A percentile compares a stretch with the other conserved stretches of the same genome.
phyloP scores from a whole-genome alignment of 139 green algal genomes.

The Chlorella sp. region DNA sequence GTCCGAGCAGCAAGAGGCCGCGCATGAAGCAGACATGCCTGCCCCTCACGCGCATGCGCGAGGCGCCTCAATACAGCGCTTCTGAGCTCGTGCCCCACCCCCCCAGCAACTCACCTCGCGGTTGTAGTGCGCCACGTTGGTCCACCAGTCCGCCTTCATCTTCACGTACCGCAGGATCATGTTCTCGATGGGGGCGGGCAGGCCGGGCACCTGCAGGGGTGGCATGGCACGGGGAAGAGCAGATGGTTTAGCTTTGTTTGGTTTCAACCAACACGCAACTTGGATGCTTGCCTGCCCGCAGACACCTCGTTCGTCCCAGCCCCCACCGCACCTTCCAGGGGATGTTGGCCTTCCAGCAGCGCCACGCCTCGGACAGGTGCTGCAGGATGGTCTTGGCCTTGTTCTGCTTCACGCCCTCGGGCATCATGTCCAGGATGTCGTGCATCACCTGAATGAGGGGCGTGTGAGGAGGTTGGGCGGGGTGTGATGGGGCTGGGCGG shows the following conservation, averaged over 20 bases:
- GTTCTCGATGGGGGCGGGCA: constrained; percentile 98
- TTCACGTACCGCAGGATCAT: constrained; percentile 99
- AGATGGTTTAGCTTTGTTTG: too few species aligned
- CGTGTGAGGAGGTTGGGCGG: too few species aligned
- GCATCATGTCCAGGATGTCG: constrained; percentile 99
- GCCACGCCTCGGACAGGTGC: constrained; percentile 98
- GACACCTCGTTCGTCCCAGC: neutral
- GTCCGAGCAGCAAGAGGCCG: too few species aligned
- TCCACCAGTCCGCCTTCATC: constrained; percentile 99
- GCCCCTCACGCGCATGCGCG: too few species aligned
- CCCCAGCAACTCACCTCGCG: constrained; percentile 63
- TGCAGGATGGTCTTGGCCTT: constrained; percentile 98
- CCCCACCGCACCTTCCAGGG: constrained; percentile 88
- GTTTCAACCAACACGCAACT: neutral
- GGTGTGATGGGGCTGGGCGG: too few species aligned
- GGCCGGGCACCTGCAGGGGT: constrained; percentile 75
- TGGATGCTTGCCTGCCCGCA: neutral
- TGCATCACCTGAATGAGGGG: constrained; percentile 81
- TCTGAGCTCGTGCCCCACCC: too few species aligned
- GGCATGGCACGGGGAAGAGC: too few species aligned
- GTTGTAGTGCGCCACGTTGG: constrained; percentile 99
- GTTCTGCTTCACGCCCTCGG: constrained; percentile 95
- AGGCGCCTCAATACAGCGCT: too few species aligned
- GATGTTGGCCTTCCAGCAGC: constrained; percentile 98
- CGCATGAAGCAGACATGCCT: too few species aligned